Conservation (phyloP, 306 rosid species). For the Inga laurina region DNA sequence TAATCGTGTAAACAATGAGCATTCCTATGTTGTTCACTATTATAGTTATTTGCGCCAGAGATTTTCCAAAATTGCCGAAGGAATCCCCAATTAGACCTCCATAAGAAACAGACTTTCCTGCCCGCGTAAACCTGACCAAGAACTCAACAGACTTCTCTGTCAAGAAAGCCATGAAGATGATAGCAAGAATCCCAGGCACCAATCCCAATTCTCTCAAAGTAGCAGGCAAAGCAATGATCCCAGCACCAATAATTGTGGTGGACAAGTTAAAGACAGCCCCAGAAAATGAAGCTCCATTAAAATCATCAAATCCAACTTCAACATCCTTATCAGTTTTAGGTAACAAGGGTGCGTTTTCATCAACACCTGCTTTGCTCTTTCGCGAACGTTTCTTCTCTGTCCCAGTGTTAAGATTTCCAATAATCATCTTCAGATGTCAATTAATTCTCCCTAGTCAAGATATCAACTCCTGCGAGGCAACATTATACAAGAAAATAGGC, state of each 20-base stretch:
- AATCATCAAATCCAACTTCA: constrained; percentile 55
- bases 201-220: constrained; percentile 77
- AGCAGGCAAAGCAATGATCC: constrained; percentile 92
- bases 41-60: constrained; percentile 59
- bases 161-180: constrained; percentile 65
- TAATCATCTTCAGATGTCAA: constrained; percentile 48
- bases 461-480: constrained; percentile 23
- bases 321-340: constrained; percentile 43
- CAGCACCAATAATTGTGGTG: constrained; percentile 87
- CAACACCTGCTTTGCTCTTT: constrained; percentile 43
- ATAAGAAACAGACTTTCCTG: constrained; percentile 67
- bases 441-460: constrained; percentile 2
- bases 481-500: constrained; percentile 21
- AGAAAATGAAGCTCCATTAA: constrained; percentile 82
- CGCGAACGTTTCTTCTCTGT: constrained; percentile 47
- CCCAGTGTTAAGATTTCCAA: constrained; percentile 36
- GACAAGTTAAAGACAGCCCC: constrained; percentile 91
- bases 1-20: constrained; percentile 82
- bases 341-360: constrained; percentile 72
- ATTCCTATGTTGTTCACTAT: constrained; percentile 69
- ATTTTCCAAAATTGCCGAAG: constrained; percentile 71
- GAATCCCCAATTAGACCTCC: constrained; percentile 77
- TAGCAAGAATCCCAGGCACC: constrained; percentile 70
- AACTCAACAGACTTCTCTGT: constrained; percentile 75
- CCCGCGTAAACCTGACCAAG: constrained; percentile 66